Evolutionary conservation across 2,329 filamentous ascomycete genomes (phyloP), one percentile per base, ranked within the genome.

Genomic region (Phyllosticta ampelicida): DNA sequence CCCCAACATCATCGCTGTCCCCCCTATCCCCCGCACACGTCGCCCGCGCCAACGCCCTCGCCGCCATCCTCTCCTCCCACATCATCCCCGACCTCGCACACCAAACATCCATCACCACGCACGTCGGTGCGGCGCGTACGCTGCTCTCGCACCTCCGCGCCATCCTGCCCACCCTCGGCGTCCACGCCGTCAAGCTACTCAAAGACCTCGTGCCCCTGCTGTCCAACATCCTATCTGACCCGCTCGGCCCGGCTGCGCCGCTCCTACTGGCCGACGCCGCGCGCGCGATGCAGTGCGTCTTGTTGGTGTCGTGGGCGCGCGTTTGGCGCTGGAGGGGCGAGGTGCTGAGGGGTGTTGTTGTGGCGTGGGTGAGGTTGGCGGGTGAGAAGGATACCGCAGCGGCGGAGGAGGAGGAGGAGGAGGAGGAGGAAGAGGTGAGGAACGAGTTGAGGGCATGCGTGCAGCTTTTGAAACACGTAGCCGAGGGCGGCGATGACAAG

Each of bases 261-360:
- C 72, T 76, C 0, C 73, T 85, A 1, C 71, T 90, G 1, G 56
- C 77, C 0, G 75, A 80, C 0, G 79, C 83, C 0, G 69, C 79
- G 2, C 68, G 74, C 18, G 77, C 83, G 0, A 65, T 89, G 20
- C 78, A 83, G 55, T 72, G 74, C 0, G 73, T 86, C 13, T 73
- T 95, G 10, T 63, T 78, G 11, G 84, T 79, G 60, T 83, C 82
- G 60, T 90, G 89, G 84, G 86, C 87, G 10, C 78, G 89, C 4
- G 74, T 95, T 5, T 71, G 75, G 54, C 72, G 74, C 28, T 85
- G 88, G 74, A 75, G 81, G 26, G 81, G 80, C 3, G 83, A 87
- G 60, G 73, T 92, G 5, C 68, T 90, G 51, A 80, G 80, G 63
- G 82, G 80, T 0, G 62, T 89, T 1, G 65, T 67, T 48, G 56